Percentiles rank a stretch among this genome's conserved stretches.
These are phyloP conservation scores for Nakaseomyces delphensis DNA, from an alignment of 1,139 yeast species.

Conservation along the genomic window DNA sequence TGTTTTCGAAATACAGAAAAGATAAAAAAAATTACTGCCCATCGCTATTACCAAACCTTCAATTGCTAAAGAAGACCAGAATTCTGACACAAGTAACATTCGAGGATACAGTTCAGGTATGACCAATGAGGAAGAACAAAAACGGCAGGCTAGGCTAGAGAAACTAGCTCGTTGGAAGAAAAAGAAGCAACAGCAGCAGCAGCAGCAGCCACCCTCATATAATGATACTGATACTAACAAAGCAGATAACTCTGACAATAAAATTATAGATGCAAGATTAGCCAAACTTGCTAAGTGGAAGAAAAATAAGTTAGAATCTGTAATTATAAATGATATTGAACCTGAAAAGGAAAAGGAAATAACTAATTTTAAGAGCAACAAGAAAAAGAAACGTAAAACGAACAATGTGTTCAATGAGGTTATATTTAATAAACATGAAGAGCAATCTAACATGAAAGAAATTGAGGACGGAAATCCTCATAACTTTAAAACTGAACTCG, in stretches of 20 bases:
- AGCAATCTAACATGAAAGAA: no score
- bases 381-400: conserved; percentile 13
- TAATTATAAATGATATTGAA: conserved; percentile 26
- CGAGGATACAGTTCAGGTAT: background rate
- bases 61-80: no score
- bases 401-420: conserved; percentile 16
- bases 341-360: background rate
- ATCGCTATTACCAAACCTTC: no score
- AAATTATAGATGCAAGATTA: background rate
- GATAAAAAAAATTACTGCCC: background rate
- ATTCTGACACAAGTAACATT: background rate
- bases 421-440: no score
- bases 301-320: conserved; percentile 23
- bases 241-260: background rate
- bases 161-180: conserved; percentile 8
- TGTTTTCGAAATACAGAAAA: no score
- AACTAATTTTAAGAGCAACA: background rate
- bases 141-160: conserved; percentile 4
- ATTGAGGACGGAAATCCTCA: no score
- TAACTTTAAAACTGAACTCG: background rate
- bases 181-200: conserved; percentile 22
- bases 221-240: conserved; percentile 2
- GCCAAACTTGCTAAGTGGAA: conserved; percentile 8
- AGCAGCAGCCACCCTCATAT: background rate
- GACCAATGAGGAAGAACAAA: background rate